phyloP scores from a whole-genome alignment of 2,329 filamentous ascomycete species.

The Alternaria sp. region DNA sequence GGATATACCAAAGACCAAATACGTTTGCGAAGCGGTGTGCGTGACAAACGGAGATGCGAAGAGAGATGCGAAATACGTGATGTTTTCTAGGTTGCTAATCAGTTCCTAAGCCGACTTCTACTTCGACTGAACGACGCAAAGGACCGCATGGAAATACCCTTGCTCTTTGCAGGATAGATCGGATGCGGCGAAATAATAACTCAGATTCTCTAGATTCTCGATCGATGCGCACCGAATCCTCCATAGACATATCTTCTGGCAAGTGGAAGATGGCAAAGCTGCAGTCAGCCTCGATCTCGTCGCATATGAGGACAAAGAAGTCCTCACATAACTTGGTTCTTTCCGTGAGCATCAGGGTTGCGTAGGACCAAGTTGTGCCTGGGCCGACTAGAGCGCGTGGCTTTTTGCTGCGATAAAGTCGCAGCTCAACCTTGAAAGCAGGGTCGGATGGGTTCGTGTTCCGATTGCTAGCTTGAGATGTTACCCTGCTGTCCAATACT shows the following conservation, averaged over 20 bases:
- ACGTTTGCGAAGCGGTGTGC: no score
- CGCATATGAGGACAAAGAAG: conserved; percentile 18
- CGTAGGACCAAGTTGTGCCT: not conserved
- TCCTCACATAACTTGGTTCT: conserved; percentile 4
- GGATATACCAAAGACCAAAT: not conserved
- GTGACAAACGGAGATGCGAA: not conserved
- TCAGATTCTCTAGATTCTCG: conserved; percentile 5
- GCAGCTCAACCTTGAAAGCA: conserved; percentile 14
- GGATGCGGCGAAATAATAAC: conserved; percentile 9
- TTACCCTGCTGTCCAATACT: not conserved
- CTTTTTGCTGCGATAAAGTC: conserved; percentile 10
- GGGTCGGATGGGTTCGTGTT: not conserved
- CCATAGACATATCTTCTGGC: conserved; percentile 25
- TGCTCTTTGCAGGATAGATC: conserved; percentile 15
- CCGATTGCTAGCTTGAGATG: not conserved
- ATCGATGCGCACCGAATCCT: conserved; percentile 16
- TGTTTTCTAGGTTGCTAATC: not conserved
- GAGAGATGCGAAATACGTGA: not conserved
- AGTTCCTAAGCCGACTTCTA: conserved; percentile 12
- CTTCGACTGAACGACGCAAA: conserved; percentile 18
- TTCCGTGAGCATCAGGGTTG: conserved; percentile 6
- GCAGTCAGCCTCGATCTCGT: conserved; percentile 12
- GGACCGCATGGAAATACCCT: conserved; percentile 15
- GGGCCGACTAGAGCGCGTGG: not conserved
- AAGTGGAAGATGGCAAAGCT: conserved; percentile 23